Conservation (phyloP, 2,329 filamentous ascomycete species). For the Thielaviopsis euricoi region DNA sequence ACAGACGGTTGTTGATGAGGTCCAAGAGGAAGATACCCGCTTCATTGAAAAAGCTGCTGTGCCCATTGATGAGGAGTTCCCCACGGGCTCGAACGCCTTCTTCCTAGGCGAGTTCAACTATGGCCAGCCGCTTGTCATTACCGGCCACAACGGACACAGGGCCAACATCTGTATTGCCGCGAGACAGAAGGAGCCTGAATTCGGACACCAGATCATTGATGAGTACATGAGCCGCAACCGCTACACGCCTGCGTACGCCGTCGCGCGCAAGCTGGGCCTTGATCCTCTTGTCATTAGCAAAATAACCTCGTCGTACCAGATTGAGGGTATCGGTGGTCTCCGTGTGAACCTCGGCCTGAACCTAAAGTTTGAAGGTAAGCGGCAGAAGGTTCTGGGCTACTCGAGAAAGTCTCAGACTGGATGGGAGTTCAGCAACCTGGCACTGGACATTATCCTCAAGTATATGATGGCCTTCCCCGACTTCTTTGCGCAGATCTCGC, state of each 20-base stretch:
- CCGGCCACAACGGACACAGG: conserved; percentile 56
- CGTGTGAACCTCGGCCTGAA: conserved; percentile 87
- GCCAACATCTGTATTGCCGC: conserved; percentile 66
- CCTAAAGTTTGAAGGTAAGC: conserved; percentile 89
- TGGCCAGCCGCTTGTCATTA: conserved; percentile 73
- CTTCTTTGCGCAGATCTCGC: conserved; percentile 78
- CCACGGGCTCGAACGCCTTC: conserved; percentile 66
- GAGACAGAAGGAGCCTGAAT: conserved; percentile 61
- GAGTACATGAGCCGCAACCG: conserved; percentile 53
- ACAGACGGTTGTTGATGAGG: conserved; percentile 78
- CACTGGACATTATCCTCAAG: conserved; percentile 61
- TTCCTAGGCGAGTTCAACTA: conserved; percentile 91
- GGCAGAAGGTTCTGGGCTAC: conserved; percentile 90
- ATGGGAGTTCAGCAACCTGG: conserved; percentile 89
- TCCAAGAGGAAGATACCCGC: conserved; percentile 77
- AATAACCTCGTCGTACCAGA: conserved; percentile 85
- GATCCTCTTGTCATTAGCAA: conserved; percentile 85
- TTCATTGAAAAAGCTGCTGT: conserved; percentile 84
- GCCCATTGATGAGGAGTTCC: conserved; percentile 83
- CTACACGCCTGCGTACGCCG: conserved; percentile 77
- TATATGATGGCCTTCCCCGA: conserved; percentile 94
- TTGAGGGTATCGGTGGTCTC: conserved; percentile 59
- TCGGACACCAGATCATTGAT: conserved; percentile 56
- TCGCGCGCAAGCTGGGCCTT: conserved; percentile 65
- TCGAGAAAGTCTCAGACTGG: conserved; percentile 72